These are phyloP conservation scores for Clonostachys byssicola DNA, from an alignment of 2,329 filamentous ascomycete species.

Conservation along the genomic window DNA sequence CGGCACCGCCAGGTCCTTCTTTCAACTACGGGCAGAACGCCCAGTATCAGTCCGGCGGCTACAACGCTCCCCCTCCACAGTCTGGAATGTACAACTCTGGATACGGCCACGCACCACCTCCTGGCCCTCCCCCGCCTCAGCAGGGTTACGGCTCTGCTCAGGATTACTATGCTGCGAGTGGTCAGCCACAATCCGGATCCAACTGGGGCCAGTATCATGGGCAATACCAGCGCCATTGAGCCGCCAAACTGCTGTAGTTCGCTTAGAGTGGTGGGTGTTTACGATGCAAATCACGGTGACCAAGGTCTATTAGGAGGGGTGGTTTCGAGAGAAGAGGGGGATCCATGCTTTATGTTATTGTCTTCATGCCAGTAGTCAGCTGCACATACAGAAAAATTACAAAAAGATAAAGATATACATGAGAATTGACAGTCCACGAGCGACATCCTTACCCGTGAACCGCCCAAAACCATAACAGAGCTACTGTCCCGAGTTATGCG, in stretches of 20 bases:
- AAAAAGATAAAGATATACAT: background rate
- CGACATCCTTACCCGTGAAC: too few relatives aligned
- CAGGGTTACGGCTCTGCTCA: slow-evolving; percentile 11
- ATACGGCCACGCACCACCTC: slow-evolving; percentile 18
- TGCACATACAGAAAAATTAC: background rate
- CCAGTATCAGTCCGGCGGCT: slow-evolving; percentile 13
- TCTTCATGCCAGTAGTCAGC: too few relatives aligned
- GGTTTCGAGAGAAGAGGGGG: too few relatives aligned
- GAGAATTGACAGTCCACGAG: too few relatives aligned
- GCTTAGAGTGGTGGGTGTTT: background rate
- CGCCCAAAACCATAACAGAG: too few relatives aligned
- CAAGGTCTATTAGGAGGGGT: too few relatives aligned
- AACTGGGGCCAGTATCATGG: slow-evolving; percentile 32
- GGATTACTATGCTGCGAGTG: slow-evolving; percentile 4
- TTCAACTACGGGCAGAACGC: slow-evolving; percentile 36
- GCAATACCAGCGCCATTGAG: slow-evolving; percentile 25
- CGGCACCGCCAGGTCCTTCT: slow-evolving; percentile 24
- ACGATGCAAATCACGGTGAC: background rate
- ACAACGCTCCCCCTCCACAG: slow-evolving; percentile 22
- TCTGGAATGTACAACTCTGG: slow-evolving; percentile 21
- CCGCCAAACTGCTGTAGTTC: background rate
- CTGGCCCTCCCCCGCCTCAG: slow-evolving; percentile 16
- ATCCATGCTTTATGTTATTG: too few relatives aligned
- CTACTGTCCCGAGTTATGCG: too few relatives aligned
- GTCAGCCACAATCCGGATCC: slow-evolving; percentile 9